Evolutionary conservation across 148 eudicot genomes (phyloP).

Genomic region (Camellia sinensis): DNA sequence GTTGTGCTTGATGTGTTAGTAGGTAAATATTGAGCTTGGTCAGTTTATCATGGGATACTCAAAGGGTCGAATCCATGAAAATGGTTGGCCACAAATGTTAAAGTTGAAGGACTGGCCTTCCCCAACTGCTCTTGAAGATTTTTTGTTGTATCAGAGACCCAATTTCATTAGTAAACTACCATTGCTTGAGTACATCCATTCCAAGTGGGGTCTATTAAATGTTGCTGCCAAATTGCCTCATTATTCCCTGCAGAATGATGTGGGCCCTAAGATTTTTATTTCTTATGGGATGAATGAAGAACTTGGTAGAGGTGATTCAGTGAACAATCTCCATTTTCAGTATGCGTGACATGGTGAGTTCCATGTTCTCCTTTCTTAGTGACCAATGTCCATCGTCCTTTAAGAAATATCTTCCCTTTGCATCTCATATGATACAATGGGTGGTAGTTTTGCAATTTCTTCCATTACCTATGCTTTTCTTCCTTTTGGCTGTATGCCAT

Average conservation of each 20-base stretch:
- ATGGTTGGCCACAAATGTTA: slow-evolving; percentile 69
- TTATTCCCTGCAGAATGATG: no score
- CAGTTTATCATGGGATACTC: slow-evolving; percentile 83
- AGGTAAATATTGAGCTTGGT: slow-evolving; percentile 80
- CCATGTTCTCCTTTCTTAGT: slow-evolving; percentile 13
- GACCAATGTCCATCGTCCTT: not conserved
- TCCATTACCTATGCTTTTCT: not conserved
- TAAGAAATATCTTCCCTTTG: not conserved
- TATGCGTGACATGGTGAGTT: slow-evolving; percentile 88
- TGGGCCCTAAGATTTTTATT: no score
- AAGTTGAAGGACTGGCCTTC: slow-evolving; percentile 98
- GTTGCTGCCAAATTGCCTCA: no score
- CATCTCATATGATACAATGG: not conserved
- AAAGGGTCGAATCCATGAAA: slow-evolving; percentile 66
- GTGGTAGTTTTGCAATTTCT: not conserved
- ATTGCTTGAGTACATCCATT: no score
- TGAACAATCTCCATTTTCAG: slow-evolving; percentile 58
- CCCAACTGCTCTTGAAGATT: slow-evolving; percentile 92
- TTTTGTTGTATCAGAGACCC: slow-evolving; percentile 89
- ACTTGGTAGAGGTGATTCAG: no score
- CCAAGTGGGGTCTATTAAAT: no score
- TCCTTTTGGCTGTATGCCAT: not conserved
- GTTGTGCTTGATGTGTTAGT: slow-evolving; percentile 24
- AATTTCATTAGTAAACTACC: no score
- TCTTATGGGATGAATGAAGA: no score